A percentile compares a stretch with the other conserved stretches of the same genome.
Conservation (phyloP, 441 rosid species). For the Corymbia citriodora region DNA sequence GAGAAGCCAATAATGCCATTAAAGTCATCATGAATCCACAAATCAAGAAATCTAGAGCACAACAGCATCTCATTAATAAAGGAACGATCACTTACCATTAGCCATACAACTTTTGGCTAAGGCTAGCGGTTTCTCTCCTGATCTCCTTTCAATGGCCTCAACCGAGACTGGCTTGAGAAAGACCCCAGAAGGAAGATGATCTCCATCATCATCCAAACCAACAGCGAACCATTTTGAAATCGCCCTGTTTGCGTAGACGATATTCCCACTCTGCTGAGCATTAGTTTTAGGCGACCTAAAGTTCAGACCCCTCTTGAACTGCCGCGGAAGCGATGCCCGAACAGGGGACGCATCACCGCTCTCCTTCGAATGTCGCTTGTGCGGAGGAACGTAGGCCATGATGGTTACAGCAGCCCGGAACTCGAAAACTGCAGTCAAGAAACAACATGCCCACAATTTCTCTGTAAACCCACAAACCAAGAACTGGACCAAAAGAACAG, state of each 20-base stretch:
- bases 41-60: background rate
- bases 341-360: background rate
- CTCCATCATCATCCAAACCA: constrained; percentile 22
- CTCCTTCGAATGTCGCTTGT: background rate
- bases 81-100: constrained; percentile 14
- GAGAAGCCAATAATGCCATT: background rate
- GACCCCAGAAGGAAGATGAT: constrained; percentile 17
- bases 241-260: background rate
- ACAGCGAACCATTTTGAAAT: constrained; percentile 41
- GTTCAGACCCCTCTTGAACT: background rate
- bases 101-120: constrained; percentile 13
- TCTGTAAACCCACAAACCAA: background rate
- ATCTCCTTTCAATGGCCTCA: constrained; percentile 11
- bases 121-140: constrained; percentile 20
- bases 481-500: background rate
- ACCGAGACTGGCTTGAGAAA: constrained; percentile 30
- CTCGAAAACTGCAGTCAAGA: background rate
- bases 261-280: background rate
- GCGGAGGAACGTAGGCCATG: background rate
- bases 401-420: background rate
- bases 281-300: background rate
- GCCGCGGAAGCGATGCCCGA: background rate
- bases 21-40: background rate
- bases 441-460: background rate
- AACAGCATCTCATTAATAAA: background rate